Evolutionary conservation across 1,284 basidiomycete genomes (phyloP).

Genomic region (Leccinum insolens): DNA sequence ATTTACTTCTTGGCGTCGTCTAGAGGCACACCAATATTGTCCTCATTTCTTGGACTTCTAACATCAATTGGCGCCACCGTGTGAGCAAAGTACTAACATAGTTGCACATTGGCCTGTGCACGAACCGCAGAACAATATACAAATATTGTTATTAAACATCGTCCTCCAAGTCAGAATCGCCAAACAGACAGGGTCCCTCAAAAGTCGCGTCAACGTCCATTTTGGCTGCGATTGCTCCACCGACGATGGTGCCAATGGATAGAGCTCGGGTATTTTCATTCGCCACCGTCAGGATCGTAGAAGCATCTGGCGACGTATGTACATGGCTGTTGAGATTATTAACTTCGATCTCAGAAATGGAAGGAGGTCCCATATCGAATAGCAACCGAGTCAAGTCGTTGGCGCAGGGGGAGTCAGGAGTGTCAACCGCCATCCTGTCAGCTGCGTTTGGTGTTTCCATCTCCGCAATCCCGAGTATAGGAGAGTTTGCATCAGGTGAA

Average conservation of each 20-base stretch:
- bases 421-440: not conserved
- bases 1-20: not conserved
- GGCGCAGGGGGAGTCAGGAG: not conserved
- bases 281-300: not conserved
- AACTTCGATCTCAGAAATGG: not conserved
- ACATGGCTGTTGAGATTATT: not conserved
- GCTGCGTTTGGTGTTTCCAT: slow-evolving; percentile 5
- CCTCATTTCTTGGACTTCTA: not conserved
- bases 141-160: slow-evolving; percentile 10
- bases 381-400: not conserved
- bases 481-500: not conserved
- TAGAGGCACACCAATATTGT: not conserved
- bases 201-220: slow-evolving; percentile 15
- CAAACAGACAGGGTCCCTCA: slow-evolving; percentile 32
- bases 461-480: not conserved
- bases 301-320: not conserved
- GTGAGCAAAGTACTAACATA: not conserved
- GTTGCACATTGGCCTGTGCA: not conserved
- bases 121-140: not conserved
- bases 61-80: not conserved
- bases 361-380: not conserved
- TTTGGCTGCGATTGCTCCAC: not conserved
- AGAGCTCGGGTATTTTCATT: not conserved
- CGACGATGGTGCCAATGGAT: not conserved
- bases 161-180: slow-evolving; percentile 34